Base-by-base conservation (phyloP, 2,329 filamentous ascomycete species). In the Aphanocladium album region DNA sequence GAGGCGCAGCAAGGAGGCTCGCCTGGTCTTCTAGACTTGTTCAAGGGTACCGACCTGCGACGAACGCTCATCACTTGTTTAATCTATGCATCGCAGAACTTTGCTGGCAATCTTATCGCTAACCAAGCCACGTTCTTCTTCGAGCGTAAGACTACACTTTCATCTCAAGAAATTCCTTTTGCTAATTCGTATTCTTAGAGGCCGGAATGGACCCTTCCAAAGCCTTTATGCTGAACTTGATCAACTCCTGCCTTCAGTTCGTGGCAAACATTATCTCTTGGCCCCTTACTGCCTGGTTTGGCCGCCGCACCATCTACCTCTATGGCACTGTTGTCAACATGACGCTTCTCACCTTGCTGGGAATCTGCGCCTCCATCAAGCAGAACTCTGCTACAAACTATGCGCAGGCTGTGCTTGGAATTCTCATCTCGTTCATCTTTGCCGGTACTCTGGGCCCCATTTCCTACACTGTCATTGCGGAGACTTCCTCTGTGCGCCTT, bases 81-180 rank as follows among this genome's bases (percentile, higher is more conserved):
- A 76, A 79, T 85, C 8, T 85, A 85, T 70, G 80, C 80, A 1
- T 78, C 83, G 21, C 83, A 85, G 71, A 85, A 85, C 67, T 73
- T 86, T 52, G 81, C 83, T 1, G 83, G 83, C 68, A 86, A 85
- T 67, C 67, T 85, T 46, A 85, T 86, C 64, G 83, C 83, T 67
- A 85, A 86, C 69, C 83, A 86, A 68, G 82, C 83, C 5, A 81
- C 82, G 53, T 86, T 81, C 70, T 86, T 86, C 72, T 86, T 86
- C 55, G 68, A 77, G 62, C 73, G 73, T 73, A 58, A 70, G 66
- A 12, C 70, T 12, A 67, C 12, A 1, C 9, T 30, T 3, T 17
- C 16, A 16, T 27, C 37, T 12, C 12, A 37, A 9, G 1, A 11
- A 5, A 5, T 56, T n/a, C 1, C 12, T 46, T 30, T 56, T 2